Conservation (phyloP, 805 yeast genomes). For the Wickerhamiella spandovensis region DNA sequence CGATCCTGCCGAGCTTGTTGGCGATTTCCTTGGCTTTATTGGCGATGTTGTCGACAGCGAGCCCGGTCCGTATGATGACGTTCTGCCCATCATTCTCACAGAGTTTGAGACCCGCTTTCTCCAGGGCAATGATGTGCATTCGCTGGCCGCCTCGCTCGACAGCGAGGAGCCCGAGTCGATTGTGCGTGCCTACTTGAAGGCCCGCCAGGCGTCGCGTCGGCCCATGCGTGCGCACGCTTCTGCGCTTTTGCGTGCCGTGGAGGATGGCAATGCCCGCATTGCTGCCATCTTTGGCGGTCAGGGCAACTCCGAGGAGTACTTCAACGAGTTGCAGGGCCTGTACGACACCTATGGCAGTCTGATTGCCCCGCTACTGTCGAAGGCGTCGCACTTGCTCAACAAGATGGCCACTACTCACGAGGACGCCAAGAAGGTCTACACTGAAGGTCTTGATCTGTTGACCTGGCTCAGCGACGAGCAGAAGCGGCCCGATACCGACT, state of each 20-base stretch:
- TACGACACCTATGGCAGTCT: constrained; percentile 66
- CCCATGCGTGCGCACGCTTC: constrained; percentile 39
- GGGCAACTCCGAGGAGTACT: constrained; percentile 96
- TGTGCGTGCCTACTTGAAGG: constrained; percentile 64
- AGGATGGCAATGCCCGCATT: constrained; percentile 43
- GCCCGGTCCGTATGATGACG: constrained; percentile 50
- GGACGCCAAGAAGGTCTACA: constrained; percentile 74
- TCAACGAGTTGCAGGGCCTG: constrained; percentile 85
- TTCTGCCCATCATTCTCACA: constrained; percentile 51
- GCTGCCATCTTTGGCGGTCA: constrained; percentile 96
- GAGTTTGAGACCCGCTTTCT: constrained; percentile 81
- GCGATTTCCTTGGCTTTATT: constrained; percentile 60
- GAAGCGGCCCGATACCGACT: constrained; percentile 73
- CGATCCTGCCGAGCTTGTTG: constrained; percentile 72
- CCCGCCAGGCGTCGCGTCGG: constrained; percentile 37
- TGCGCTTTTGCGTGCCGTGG: constrained; percentile 53
- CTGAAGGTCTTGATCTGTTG: constrained; percentile 84
- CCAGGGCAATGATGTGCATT: constrained; percentile 69
- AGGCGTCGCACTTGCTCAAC: constrained; percentile 56
- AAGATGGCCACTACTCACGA: constrained; percentile 55
- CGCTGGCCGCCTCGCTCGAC: constrained; percentile 64
- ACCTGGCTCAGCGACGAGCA: constrained; percentile 74
- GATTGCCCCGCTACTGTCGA: constrained; percentile 53
- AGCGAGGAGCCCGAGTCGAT: constrained; percentile 56
- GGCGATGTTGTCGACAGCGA: constrained; percentile 25